Evolutionary conservation across 148 eudicot genomes (phyloP).

Genomic region (Camellia lanceoleosa): DNA sequence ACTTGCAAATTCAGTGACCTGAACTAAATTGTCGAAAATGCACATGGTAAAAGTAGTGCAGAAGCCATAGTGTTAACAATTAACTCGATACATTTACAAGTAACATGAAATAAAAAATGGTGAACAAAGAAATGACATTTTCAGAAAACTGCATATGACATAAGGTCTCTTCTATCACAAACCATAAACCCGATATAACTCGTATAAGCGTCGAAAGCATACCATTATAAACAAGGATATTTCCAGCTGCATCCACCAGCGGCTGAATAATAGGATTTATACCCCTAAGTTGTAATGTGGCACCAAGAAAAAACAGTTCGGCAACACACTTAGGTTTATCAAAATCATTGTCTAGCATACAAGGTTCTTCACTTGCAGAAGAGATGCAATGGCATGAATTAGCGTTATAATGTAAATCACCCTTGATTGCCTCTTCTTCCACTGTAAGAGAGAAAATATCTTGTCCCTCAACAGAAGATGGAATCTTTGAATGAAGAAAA

Average conservation of each 20-base stretch:
- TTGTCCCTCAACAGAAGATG: slow-evolving; percentile 9
- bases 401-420: slow-evolving; percentile 11
- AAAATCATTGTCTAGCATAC: slow-evolving; percentile 12
- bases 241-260: slow-evolving; percentile 59
- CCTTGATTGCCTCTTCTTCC: slow-evolving; percentile 24
- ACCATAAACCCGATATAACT: not conserved
- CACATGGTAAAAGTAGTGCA: not conserved
- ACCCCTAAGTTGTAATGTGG: slow-evolving; percentile 90
- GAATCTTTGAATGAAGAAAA: slow-evolving; percentile 29
- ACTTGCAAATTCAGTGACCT: not conserved
- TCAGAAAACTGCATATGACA: not conserved
- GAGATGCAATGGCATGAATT: slow-evolving; percentile 7
- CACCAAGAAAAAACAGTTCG: slow-evolving; percentile 61
- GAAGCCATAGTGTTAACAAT: not conserved
- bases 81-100: not conserved
- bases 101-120: not conserved
- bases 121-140: not conserved
- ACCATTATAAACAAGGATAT: slow-evolving; percentile 91
- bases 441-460: slow-evolving; percentile 23
- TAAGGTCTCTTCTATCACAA: not conserved
- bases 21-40: not conserved
- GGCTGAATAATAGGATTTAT: slow-evolving; percentile 62
- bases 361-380: slow-evolving; percentile 21
- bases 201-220: not conserved
- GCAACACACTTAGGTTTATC: slow-evolving; percentile 23